Evolutionary conservation across 1,139 yeast species (phyloP), one percentile per base, ranked within the genome.

Genomic region (Pichia sp.): DNA sequence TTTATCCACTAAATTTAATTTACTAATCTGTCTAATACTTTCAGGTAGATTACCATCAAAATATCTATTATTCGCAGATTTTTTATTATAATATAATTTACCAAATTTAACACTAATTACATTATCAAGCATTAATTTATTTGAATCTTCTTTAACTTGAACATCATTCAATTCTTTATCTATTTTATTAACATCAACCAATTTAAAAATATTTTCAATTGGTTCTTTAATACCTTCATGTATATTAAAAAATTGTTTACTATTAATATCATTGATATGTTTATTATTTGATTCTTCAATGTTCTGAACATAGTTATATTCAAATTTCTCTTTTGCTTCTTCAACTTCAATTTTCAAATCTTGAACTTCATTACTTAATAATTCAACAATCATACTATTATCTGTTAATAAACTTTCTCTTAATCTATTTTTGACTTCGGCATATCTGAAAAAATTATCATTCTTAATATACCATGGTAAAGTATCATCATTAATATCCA

Each of bases 31-130:
- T 45, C 70, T 73, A 48, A 62, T 66, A n/a, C 67, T 59, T 34
- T 68, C 64, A 2, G 74, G 69, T 6, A 70, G 55, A 45, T 70
- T 67, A 25, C 72, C 52, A 49, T 63, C 65, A 63, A 76, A 76
- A 37, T 53, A 46, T 7, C 42, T 39, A n/a, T 49, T 32, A 11
- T 42, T 22, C 9, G 46, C 44, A 16, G 35, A 36, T 6, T 35
- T 30, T n/a, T 50, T 41, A 7, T 50, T 43, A 40, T 51, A 49
- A 33, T 58, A 46, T 3, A 59, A 40, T 37, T 51, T 54, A 30
- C 64, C 65, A 47, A 54, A 54, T 12, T 62, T 55, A 12, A 55
- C 62, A 45, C 51, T 58, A 22, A 52, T 42, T 4, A 55, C 47
- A 28, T 55, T 45, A 12, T 39, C 54, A 43, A 55, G 22, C 41